A percentile compares a stretch with the other conserved stretches of the same genome.
These are phyloP conservation scores for Paramecium biaurelia DNA, from an alignment of 73 alveolate genomes.

Conservation along the genomic window DNA sequence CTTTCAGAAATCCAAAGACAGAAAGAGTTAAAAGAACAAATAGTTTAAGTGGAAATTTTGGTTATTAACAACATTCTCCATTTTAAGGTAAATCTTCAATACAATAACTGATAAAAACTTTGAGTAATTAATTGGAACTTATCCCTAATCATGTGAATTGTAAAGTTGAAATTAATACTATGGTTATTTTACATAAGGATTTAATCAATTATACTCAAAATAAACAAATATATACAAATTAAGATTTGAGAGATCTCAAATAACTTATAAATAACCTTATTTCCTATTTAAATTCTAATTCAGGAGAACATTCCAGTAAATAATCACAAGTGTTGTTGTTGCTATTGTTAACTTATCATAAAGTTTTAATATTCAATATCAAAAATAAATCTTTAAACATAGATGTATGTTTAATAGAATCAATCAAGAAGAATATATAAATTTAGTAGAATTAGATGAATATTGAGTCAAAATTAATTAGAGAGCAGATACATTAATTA, in stretches of 20 bases:
- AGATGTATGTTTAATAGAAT: neutral
- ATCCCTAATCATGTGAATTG: neutral
- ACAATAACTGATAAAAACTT: neutral
- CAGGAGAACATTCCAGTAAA: neutral
- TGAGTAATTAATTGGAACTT: neutral
- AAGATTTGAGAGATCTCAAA: neutral
- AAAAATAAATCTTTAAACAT: neutral
- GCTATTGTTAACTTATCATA: neutral
- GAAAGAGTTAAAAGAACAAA: slow-evolving; percentile 15
- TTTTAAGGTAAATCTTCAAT: neutral
- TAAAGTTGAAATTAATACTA: neutral
- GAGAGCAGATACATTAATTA: neutral
- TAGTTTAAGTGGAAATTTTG: neutral
- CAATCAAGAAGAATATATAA: neutral
- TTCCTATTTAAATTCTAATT: neutral
- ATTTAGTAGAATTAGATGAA: neutral
- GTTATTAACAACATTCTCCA: neutral
- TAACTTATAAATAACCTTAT: neutral
- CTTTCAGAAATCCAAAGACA: neutral
- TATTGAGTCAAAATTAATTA: neutral
- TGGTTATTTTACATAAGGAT: neutral
- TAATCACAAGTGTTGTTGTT: neutral
- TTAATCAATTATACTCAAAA: neutral
- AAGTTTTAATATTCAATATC: neutral
- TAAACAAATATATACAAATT: neutral